Conservation (phyloP, 176 grass and related monocot genomes). For the Metroxylon sagu region DNA sequence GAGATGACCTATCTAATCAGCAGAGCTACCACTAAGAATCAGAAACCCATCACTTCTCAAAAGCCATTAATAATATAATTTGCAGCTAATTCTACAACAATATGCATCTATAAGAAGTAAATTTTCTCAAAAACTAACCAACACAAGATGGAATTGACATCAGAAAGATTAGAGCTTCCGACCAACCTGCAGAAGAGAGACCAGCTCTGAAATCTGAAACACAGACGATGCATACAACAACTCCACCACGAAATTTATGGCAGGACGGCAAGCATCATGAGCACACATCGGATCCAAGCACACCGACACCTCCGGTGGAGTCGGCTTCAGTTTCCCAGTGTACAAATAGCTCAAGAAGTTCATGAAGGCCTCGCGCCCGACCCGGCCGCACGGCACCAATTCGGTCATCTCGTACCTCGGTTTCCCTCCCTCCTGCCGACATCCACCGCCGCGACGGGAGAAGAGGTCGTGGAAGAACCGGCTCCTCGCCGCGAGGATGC, state of each 20-base stretch:
- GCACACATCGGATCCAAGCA: conserved; percentile 62
- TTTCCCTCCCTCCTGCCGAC: conserved; percentile 22
- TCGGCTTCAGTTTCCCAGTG: conserved; percentile 52
- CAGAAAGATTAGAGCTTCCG: not conserved
- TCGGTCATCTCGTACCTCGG: conserved; percentile 66
- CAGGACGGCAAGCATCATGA: conserved; percentile 83
- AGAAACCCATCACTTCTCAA: too few relatives aligned
- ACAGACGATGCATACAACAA: conserved; percentile 66
- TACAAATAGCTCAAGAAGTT: conserved; percentile 65
- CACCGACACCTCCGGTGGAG: conserved; percentile 43
- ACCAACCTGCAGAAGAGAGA: conserved; percentile 74
- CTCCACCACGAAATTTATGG: conserved; percentile 66
- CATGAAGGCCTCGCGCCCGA: conserved; percentile 74
- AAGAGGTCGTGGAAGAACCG: conserved; percentile 66
- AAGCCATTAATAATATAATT: too few relatives aligned
- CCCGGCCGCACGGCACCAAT: conserved; percentile 42
- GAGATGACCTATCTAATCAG: too few relatives aligned
- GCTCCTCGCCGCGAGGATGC: conserved; percentile 81
- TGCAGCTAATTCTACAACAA: not conserved
- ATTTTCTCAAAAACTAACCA: not conserved
- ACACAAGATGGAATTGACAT: not conserved
- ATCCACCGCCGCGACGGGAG: conserved; percentile 5
- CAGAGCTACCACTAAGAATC: too few relatives aligned
- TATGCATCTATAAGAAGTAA: not conserved
- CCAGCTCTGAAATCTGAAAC: conserved; percentile 72